Evolutionary conservation across 306 rosid genomes (phyloP), one percentile per base, ranked within the genome.

Genomic region (Trifolium fragiferum): DNA sequence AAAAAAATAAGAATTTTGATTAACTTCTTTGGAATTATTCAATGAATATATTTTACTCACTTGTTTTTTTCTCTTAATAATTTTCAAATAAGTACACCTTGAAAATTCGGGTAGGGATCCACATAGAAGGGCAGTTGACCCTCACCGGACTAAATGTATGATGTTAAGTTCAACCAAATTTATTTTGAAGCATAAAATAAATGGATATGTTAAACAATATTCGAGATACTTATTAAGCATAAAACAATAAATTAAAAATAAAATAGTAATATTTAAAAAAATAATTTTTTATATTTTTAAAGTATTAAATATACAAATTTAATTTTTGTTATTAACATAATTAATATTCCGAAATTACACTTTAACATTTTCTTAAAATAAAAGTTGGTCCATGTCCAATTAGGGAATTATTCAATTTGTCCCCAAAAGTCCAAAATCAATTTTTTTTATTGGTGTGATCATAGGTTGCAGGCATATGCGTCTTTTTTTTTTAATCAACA

Each of bases 321-420:
- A 25, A 25, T 25, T 25, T 25, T 25, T 2, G n/a, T 25, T 25
- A 25, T 25, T 25, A 25, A 25, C 2, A 1, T 25, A 25, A 2
- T 3, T 25, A 25, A 25, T 25, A 25, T 3, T 25, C 2, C 27
- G 3, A 3, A 25, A 1, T 2, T 25, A 25, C 27, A 2, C 3
- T 25, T 23, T 2, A 2, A 3, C 27, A 25, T 25, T 25, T 25
- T 1, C 27, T 2, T 25, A 25, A 25, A 25, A 25, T 25, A 25
- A 1, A 58, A 38, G n/a, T 2, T 7, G 44, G 35, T 77, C 46
- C 35, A 70, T 13, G 58, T 16, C 71, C 72, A 60, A 77, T 51
- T 47, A 55, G 4, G 33, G 9, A 2, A 27, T 59, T 27, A 51
- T 8, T 3, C 8, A 51, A 51, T 18, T 51, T 3, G 10, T 50